These are phyloP conservation scores for Calonectria leucothoes DNA, from an alignment of 2,329 filamentous ascomycete species.

Conservation along the genomic window DNA sequence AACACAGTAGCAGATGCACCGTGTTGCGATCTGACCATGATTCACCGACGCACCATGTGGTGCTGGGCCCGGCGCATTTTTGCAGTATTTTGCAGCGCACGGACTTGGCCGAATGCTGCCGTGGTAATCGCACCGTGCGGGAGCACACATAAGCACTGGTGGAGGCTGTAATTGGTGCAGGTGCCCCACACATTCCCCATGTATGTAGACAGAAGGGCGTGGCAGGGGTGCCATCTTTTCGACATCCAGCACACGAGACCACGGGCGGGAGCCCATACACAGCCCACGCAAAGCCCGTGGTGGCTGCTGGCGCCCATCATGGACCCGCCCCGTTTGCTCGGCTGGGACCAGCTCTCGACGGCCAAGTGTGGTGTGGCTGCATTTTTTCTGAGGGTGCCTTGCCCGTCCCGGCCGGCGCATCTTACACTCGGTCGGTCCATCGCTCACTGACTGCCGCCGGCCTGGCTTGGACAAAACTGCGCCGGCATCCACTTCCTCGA, in stretches of 20 bases:
- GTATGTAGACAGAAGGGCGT: conserved; percentile 46
- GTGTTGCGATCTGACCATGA: conserved; percentile 18
- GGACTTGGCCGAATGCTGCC: background rate
- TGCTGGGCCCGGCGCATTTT: background rate
- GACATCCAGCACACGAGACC: conserved; percentile 41
- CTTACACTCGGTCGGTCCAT: conserved; percentile 11
- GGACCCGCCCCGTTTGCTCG: background rate
- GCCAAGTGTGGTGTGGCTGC: background rate
- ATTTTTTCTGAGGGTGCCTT: background rate
- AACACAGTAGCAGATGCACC: conserved; percentile 26
- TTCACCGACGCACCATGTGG: conserved; percentile 13
- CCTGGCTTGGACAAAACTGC: conserved; percentile 42
- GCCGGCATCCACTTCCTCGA: conserved; percentile 17
- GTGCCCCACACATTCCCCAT: conserved; percentile 29
- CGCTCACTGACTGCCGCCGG: background rate
- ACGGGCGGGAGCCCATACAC: background rate
- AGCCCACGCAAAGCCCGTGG: background rate
- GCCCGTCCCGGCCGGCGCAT: background rate
- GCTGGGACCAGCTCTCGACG: background rate
- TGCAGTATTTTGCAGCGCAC: background rate
- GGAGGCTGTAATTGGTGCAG: conserved; percentile 20
- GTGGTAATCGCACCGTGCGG: conserved; percentile 29
- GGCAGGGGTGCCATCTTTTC: conserved; percentile 19
- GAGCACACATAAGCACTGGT: conserved; percentile 3
- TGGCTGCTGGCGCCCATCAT: background rate